Evolutionary conservation across 768 basidiomycete species (phyloP).

Genomic region (Omphalotus guepiniiformis): DNA sequence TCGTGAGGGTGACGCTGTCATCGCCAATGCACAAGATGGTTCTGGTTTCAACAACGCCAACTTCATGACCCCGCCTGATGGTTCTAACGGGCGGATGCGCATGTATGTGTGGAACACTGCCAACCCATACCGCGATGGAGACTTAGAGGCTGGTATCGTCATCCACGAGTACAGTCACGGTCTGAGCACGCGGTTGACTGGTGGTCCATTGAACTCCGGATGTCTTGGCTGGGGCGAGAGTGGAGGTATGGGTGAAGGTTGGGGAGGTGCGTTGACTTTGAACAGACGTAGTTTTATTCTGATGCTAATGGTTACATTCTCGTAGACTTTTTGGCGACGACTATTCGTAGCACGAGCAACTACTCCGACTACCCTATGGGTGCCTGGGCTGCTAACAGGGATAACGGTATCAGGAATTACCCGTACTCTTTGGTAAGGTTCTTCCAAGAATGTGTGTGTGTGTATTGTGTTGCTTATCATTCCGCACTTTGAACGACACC

Average conservation of each 20-base stretch:
- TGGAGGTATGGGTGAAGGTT: conserved; percentile 98
- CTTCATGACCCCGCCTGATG: conserved; percentile 84
- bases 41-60: conserved; percentile 91
- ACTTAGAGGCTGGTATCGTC: conserved; percentile 95
- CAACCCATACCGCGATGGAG: conserved; percentile 88
- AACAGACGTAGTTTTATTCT: neutral
- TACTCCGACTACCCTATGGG: conserved; percentile 91
- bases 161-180: conserved; percentile 91
- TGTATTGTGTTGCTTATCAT: neutral
- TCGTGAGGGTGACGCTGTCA: conserved; percentile 81
- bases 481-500: conserved; percentile 39
- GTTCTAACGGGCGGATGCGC: conserved; percentile 86
- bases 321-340: conserved; percentile 83
- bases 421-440: conserved; percentile 64
- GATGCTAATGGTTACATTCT: neutral
- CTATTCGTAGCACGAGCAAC: conserved; percentile 64
- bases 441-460: neutral
- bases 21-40: conserved; percentile 94
- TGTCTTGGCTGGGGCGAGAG: conserved; percentile 95
- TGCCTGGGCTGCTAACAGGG: conserved; percentile 85
- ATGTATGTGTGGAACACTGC: conserved; percentile 97
- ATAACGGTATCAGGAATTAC: conserved; percentile 81
- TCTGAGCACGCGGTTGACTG: conserved; percentile 89
- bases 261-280: conserved; percentile 72
- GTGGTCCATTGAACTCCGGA: conserved; percentile 88